Percentiles rank a stretch among this genome's conserved stretches.
These are phyloP conservation scores for Phytophthora cajani DNA, from an alignment of 352 stramenopile genomes.

Conservation along the genomic window DNA sequence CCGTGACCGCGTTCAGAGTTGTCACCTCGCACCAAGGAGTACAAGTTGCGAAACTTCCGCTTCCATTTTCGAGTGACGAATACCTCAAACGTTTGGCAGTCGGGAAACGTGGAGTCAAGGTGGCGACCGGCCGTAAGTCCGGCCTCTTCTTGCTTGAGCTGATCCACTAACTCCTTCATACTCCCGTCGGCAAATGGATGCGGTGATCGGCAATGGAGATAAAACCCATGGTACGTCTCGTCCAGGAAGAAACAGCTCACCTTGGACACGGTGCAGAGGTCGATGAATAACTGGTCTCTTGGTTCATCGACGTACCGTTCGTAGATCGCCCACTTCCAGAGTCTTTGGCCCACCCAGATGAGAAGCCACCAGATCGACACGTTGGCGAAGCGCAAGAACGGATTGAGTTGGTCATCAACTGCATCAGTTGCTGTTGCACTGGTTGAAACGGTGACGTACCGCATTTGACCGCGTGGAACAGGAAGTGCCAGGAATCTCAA, in stretches of 20 bases:
- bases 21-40: constrained; percentile 46
- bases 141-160: constrained; percentile 91
- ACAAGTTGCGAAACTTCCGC: constrained; percentile 78
- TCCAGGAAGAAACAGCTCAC: constrained; percentile 92
- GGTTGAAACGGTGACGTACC: constrained; percentile 43
- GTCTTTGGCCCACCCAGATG: constrained; percentile 70
- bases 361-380: constrained; percentile 87
- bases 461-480: constrained; percentile 62
- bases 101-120: constrained; percentile 78
- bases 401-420: constrained; percentile 66
- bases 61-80: constrained; percentile 91
- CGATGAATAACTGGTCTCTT: constrained; percentile 86
- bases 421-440: constrained; percentile 8
- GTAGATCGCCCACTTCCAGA: constrained; percentile 93
- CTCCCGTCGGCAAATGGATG: constrained; percentile 93
- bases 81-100: constrained; percentile 94
- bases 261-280: constrained; percentile 96
- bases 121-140: constrained; percentile 87
- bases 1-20: constrained; percentile 19
- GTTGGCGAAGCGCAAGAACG: constrained; percentile 91
- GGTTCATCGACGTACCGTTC: constrained; percentile 79
- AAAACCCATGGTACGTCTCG: constrained; percentile 94
- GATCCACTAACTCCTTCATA: constrained; percentile 92
- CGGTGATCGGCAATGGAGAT: constrained; percentile 94
- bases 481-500: constrained; percentile 56